A percentile compares a stretch with the other conserved stretches of the same genome.
Conservation (phyloP, 164 flowering plant genomes). For the Macadamia integrifolia region DNA sequence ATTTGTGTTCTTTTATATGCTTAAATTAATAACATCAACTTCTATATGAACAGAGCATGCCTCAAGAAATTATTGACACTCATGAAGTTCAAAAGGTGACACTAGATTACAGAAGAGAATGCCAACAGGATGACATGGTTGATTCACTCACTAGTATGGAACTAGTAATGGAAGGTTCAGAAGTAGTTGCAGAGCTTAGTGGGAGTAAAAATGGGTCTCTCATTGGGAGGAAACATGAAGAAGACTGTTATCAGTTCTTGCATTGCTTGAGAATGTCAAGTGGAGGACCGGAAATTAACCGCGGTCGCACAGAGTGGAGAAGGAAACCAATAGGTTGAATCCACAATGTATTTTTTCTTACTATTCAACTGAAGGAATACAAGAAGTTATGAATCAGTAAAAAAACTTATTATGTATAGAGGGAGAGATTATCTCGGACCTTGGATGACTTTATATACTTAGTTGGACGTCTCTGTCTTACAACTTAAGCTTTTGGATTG, state of each 20-base stretch:
- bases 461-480: too few species aligned
- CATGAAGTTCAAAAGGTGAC: constrained; percentile 82
- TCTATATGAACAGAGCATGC: constrained; percentile 63
- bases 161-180: constrained; percentile 17
- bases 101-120: constrained; percentile 81
- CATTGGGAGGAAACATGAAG: constrained; percentile 12
- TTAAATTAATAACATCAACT: too few species aligned
- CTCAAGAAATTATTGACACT: constrained; percentile 77
- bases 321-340: constrained; percentile 34
- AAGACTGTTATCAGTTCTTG: constrained; percentile 46
- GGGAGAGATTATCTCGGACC: too few species aligned
- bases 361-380: too few species aligned
- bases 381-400: too few species aligned
- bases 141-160: constrained; percentile 80
- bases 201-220: constrained; percentile 58
- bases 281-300: constrained; percentile 71
- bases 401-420: too few species aligned
- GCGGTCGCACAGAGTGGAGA: constrained; percentile 93
- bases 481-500: too few species aligned
- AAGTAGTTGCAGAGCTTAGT: constrained; percentile 20
- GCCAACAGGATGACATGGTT: constrained; percentile 80
- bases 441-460: too few species aligned
- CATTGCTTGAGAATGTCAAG: constrained; percentile 69
- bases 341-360: too few species aligned
- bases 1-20: too few species aligned